Conservation (phyloP, 2,329 filamentous ascomycete genomes). For the Xenoacremonium recifei region DNA sequence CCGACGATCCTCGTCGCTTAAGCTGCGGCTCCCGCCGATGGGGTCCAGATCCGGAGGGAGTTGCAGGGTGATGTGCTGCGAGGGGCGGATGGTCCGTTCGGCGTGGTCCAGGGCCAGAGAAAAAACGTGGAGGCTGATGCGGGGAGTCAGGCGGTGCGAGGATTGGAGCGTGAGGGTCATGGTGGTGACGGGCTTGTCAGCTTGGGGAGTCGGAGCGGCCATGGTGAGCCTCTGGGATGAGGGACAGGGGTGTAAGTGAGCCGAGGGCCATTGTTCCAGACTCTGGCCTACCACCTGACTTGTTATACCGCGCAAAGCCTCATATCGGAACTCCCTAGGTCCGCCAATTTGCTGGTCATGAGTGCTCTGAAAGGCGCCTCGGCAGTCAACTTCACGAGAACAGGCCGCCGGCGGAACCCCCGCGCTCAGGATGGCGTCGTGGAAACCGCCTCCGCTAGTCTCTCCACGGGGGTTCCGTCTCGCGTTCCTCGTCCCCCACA, state of each 20-base stretch:
- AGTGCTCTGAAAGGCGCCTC: too few relatives aligned
- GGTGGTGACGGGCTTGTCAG: background rate
- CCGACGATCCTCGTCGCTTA: slow-evolving; percentile 12
- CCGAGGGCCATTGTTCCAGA: too few relatives aligned
- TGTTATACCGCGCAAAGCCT: too few relatives aligned
- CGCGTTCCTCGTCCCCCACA: slow-evolving; percentile 1
- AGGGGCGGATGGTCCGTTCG: slow-evolving; percentile 4
- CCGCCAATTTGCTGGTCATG: too few relatives aligned
- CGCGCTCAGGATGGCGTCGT: slow-evolving; percentile 1
- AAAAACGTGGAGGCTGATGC: slow-evolving; percentile 15
- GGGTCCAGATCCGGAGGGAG: slow-evolving; percentile 17
- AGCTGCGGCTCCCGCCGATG: slow-evolving; percentile 8
- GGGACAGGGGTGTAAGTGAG: too few relatives aligned
- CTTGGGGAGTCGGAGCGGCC: slow-evolving; percentile 1
- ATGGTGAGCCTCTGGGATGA: too few relatives aligned
- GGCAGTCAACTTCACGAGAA: background rate
- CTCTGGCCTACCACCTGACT: too few relatives aligned
- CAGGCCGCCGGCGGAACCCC: slow-evolving; percentile 4
- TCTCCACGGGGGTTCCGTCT: slow-evolving; percentile 9
- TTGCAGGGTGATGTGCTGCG: slow-evolving; percentile 16
- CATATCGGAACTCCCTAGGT: slow-evolving; percentile 7
- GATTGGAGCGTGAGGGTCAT: slow-evolving; percentile 8
- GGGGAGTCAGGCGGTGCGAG: slow-evolving; percentile 13
- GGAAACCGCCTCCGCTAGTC: too few relatives aligned
- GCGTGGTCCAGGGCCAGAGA: background rate